These are phyloP conservation scores for Testicularia cyperi DNA, from an alignment of 1,284 basidiomycete genomes.

Conservation along the genomic window DNA sequence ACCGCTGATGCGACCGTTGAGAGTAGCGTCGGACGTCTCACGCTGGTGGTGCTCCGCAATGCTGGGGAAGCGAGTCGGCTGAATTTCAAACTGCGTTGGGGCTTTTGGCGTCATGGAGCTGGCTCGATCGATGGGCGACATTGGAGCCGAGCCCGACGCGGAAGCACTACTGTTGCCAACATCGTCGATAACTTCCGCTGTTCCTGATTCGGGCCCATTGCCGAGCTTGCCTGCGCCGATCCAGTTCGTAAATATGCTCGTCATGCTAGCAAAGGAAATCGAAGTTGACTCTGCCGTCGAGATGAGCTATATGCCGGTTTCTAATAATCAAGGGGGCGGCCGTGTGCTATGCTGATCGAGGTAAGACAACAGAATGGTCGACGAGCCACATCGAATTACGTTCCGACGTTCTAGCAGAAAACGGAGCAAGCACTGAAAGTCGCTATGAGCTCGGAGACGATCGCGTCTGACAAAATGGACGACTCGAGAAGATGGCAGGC, in stretches of 20 bases:
- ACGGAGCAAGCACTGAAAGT: too few relatives aligned
- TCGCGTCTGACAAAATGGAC: too few relatives aligned
- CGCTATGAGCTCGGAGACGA: too few relatives aligned
- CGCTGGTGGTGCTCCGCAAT: conserved; percentile 22
- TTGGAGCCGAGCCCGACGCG: background rate
- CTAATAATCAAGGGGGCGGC: too few relatives aligned
- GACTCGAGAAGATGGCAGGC: too few relatives aligned
- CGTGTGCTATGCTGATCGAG: too few relatives aligned
- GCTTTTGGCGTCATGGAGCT: conserved; percentile 36
- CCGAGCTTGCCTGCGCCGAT: conserved; percentile 28
- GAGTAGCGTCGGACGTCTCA: conserved; percentile 31
- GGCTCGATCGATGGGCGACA: conserved; percentile 35
- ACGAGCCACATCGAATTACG: too few relatives aligned
- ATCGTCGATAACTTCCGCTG: background rate
- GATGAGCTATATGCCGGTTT: too few relatives aligned
- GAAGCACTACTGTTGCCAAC: background rate
- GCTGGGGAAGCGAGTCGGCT: conserved; percentile 5
- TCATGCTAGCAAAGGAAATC: too few relatives aligned
- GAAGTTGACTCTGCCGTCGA: too few relatives aligned
- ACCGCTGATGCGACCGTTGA: conserved; percentile 12
- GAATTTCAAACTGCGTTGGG: conserved; percentile 9
- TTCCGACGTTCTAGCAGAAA: too few relatives aligned
- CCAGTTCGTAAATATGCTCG: conserved; percentile 30
- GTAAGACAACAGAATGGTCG: too few relatives aligned
- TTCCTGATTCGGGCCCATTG: background rate